Evolutionary conservation across 2,329 filamentous ascomycete species (phyloP), one percentile per base, ranked within the genome.

Genomic region (Conoideocrella luteorostrata): DNA sequence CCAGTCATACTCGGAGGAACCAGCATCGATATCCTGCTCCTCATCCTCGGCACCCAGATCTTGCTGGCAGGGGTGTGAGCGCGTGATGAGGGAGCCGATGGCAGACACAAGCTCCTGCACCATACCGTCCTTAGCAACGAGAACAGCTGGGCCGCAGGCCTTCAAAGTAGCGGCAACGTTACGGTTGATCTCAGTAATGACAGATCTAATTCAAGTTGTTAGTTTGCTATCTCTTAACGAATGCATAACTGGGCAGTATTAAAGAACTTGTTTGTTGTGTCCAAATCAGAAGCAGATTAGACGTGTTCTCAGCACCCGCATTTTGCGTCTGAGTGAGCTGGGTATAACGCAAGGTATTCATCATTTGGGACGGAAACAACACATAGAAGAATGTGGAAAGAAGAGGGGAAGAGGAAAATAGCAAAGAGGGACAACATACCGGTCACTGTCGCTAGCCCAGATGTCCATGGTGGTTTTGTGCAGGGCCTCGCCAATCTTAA

Each of bases 271-370:
- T 13, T 30, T 37, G 13, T 23, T 33, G 4, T 9, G 18, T 26
- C 43, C 43, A 48, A 54, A 55, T 63, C 60, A 64, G 61, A 51
- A 58, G 59, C 59, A 62, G 65, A 69, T 68, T 57, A 66, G 51
- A 66, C 66, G 88, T 73, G 69, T 94, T 93, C 83, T 83, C 88
- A 88, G 86, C 88, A 95, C 82, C 71, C 81, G 81, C 86, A 46
- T 70, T 71, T 77, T 71, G 87, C 83, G 84, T 97, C 86, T 87
- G 88, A 95, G 90, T 96, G 91, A 96, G 90, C 90, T 96, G 90
- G 89, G 91, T 91, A 79, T 91, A 90, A 90, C 88, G 87, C 82
- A 80, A 72, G 68, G 73, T 78, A 74, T 69, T 95, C 89, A 96
- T 96, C 89, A 88, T 83, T 59, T 68, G 61, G 63, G 60, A 41